Evolutionary conservation across 2,329 filamentous ascomycete species (phyloP).

Genomic region (Colletotrichum melonis): DNA sequence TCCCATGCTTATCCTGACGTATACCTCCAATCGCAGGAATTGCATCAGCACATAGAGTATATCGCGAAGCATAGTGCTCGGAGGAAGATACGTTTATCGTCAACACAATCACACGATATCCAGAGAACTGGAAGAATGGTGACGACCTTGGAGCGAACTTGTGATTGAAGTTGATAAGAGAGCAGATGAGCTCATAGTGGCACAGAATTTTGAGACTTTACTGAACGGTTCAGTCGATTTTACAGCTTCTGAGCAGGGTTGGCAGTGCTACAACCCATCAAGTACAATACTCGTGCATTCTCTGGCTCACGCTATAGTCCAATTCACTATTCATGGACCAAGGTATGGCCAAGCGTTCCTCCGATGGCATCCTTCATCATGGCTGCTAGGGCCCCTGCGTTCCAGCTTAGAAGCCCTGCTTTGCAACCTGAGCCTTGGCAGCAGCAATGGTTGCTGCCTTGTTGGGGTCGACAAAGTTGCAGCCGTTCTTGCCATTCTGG

Average conservation of each 20-base stretch:
- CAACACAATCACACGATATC: not conserved
- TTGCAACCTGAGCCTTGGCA: slow-evolving; percentile 29
- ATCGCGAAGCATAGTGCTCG: not conserved
- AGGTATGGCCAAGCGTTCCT: too few relatives aligned
- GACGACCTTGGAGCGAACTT: not conserved
- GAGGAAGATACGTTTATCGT: too few relatives aligned
- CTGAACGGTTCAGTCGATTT: not conserved
- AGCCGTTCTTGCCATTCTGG: slow-evolving; percentile 46
- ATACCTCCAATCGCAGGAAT: not conserved
- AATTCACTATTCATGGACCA: not conserved
- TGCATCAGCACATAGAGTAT: not conserved
- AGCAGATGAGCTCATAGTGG: not conserved
- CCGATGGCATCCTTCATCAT: not conserved
- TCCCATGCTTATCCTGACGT: not conserved
- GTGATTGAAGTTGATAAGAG: too few relatives aligned
- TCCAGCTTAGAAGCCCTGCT: slow-evolving; percentile 33
- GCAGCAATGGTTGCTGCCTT: slow-evolving; percentile 27
- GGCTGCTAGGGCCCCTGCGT: slow-evolving; percentile 5
- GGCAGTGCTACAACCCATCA: not conserved
- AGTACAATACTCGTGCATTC: not conserved
- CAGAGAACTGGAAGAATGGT: not conserved
- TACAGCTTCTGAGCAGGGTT: not conserved
- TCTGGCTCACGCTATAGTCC: not conserved
- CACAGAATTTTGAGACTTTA: not conserved
- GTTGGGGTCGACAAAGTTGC: slow-evolving; percentile 43